Percentiles rank a stretch among this genome's conserved stretches.
Conservation (phyloP, 192 early-diverging fungal species). For the Martensiomyces pterosporus region DNA sequence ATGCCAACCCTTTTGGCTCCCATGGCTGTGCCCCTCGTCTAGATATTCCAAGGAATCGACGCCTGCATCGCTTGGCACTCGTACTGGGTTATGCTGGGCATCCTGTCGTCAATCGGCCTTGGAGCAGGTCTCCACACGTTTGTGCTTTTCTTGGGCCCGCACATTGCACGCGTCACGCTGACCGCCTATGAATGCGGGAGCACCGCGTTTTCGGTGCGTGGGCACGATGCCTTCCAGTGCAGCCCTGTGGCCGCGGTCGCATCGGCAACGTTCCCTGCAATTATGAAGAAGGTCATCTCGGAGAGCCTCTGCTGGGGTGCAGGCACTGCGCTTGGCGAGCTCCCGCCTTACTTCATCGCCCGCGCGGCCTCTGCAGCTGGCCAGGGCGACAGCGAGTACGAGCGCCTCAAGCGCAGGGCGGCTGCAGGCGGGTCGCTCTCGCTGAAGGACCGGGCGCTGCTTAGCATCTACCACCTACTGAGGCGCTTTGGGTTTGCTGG, state of each 20-base stretch:
- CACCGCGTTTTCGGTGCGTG: slow-evolving; percentile 68
- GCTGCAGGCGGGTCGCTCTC: slow-evolving; percentile 43
- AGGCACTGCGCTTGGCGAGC: slow-evolving; percentile 88
- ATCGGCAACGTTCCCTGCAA: slow-evolving; percentile 54
- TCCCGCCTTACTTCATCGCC: slow-evolving; percentile 94
- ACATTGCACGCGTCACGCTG: slow-evolving; percentile 86
- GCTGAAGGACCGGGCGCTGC: slow-evolving; percentile 63
- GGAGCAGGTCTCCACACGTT: slow-evolving; percentile 95
- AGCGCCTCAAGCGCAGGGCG: slow-evolving; percentile 29
- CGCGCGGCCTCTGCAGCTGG: slow-evolving; percentile 57
- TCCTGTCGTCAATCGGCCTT: slow-evolving; percentile 87
- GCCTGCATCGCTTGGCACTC: slow-evolving; percentile 73
- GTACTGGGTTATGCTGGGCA: slow-evolving; percentile 84
- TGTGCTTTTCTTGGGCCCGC: slow-evolving; percentile 88
- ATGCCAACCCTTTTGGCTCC: too few relatives aligned
- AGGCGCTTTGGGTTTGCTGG: slow-evolving; percentile 81
- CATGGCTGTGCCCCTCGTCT: neutral
- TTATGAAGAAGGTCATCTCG: slow-evolving; percentile 66
- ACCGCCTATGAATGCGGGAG: slow-evolving; percentile 78
- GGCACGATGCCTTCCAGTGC: slow-evolving; percentile 56
- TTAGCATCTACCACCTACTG: slow-evolving; percentile 66
- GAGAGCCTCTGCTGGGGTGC: slow-evolving; percentile 91
- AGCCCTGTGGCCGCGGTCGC: slow-evolving; percentile 10
- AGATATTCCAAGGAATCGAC: slow-evolving; percentile 46
- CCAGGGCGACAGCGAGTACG: slow-evolving; percentile 38